Evolutionary conservation across 1,139 yeast genomes (phyloP), one percentile per base, ranked within the genome.

Genomic region (Yamadazyma diospyri): DNA sequence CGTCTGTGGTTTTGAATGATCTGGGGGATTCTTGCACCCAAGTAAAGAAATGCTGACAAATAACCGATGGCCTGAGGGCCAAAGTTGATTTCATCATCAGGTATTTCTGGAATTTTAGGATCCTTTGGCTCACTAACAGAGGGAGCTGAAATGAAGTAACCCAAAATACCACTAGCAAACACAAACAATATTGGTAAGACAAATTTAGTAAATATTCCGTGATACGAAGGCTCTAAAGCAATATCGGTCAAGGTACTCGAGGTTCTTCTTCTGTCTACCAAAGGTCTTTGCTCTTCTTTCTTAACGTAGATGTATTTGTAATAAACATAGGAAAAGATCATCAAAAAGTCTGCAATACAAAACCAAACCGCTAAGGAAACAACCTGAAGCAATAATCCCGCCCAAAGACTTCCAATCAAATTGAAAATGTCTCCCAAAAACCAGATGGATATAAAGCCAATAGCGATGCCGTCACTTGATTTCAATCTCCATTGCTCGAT

Each of bases 21-120:
- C 56, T 84, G 94, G 2, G 94, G 94, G 35, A 84, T 70, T 41
- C 94, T 64, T 2, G 94, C 94, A 6, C 86, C 81, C 44, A 84
- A 66, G 52, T 84, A 84, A 34, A 84, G 63, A 1, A 65, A 43
- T 0, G 94, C 94, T 3, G 88, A 78, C 4, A 76, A 46, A 56
- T 84, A 85, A 6, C 94, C 94, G 44, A 81, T 64, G 4, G 81
- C 46, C 53, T 81, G 87, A 2, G 94, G 83, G 1, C 84, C 84
- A 25, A 72, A 37, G n/a, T 53, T 48, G 29, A 75, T 61, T 25
- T 12, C 16, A 7, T 30, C 36, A 24, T 21, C 21, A 15, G 12
- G 10, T 2, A 34, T 37, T 3, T 38, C 41, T 9, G 43, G 46
- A 13, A 33, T 34, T 8, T 30, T 33, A 28, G 38, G 47, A n/a